A percentile compares a stretch with the other conserved stretches of the same genome.
Conservation (phyloP, 768 basidiomycete genomes). For the Suillus subluteus region DNA sequence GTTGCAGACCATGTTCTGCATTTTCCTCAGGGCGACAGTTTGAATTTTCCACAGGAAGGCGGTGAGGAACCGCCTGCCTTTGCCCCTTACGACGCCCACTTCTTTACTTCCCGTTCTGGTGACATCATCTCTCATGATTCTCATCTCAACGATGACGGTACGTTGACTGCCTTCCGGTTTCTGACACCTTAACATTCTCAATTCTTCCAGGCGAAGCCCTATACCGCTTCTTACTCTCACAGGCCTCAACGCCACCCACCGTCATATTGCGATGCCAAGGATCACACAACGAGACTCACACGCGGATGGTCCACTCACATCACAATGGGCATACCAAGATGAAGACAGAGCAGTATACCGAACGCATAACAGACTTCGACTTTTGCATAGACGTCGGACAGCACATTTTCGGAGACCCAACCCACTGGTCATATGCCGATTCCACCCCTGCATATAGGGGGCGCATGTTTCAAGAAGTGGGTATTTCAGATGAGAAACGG, state of each 20-base stretch:
- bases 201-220: slow-evolving; percentile 60
- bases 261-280: slow-evolving; percentile 55
- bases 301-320: slow-evolving; percentile 46
- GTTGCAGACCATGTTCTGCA: slow-evolving; percentile 26
- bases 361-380: slow-evolving; percentile 68
- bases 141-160: slow-evolving; percentile 69
- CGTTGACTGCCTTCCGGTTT: slow-evolving; percentile 13
- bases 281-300: slow-evolving; percentile 56
- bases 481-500: slow-evolving; percentile 39
- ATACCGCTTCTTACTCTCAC: slow-evolving; percentile 71
- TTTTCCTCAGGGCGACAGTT: slow-evolving; percentile 25
- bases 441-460: slow-evolving; percentile 68
- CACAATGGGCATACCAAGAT: slow-evolving; percentile 37
- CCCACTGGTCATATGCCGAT: slow-evolving; percentile 68
- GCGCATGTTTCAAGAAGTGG: slow-evolving; percentile 60
- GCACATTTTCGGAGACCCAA: slow-evolving; percentile 41
- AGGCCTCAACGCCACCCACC: slow-evolving; percentile 49
- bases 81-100: slow-evolving; percentile 64
- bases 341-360: slow-evolving; percentile 55
- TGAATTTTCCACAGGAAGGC: slow-evolving; percentile 28
- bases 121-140: slow-evolving; percentile 70
- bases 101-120: slow-evolving; percentile 49
- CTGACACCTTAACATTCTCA: slow-evolving; percentile 9
- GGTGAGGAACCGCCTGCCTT: slow-evolving; percentile 65
- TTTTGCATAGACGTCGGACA: slow-evolving; percentile 62